phyloP scores from a whole-genome alignment of 176 grass and related monocot genomes.

The Sorghum bicolor region DNA sequence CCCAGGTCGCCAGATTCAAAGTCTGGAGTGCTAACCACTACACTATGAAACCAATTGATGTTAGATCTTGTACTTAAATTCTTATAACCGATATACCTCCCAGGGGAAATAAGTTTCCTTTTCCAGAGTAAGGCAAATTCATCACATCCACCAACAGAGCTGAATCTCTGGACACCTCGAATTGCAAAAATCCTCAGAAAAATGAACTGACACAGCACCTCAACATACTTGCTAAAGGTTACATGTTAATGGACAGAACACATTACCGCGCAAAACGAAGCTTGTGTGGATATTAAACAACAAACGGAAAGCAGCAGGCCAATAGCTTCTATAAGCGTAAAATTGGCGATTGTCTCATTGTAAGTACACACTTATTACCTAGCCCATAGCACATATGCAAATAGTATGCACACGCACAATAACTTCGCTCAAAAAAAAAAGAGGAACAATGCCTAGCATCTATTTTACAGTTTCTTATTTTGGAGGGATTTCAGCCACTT shows the following conservation, averaged over 20 bases:
- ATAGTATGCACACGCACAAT: background rate
- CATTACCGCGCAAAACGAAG: background rate
- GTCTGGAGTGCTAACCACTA: slow-evolving; percentile 96
- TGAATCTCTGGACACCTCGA: background rate
- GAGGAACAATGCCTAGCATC: background rate
- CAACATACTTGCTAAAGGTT: background rate
- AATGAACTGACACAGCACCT: background rate
- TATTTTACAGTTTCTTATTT: slow-evolving; percentile 41
- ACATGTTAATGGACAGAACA: background rate
- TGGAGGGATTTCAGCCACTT: slow-evolving; percentile 19
- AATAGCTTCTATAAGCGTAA: background rate
- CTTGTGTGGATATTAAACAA: background rate
- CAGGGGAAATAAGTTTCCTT: background rate
- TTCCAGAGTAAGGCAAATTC: too few relatives aligned
- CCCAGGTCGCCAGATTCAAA: slow-evolving; percentile 89
- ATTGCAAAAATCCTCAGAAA: too few relatives aligned
- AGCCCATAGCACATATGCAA: background rate
- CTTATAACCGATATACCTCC: too few relatives aligned
- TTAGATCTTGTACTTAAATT: background rate
- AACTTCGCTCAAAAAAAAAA: background rate
- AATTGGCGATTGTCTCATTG: background rate
- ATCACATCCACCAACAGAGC: background rate
- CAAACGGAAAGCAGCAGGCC: background rate
- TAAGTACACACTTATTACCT: slow-evolving; percentile 8
- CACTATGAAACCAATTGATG: slow-evolving; percentile 28